Percentiles rank a stretch among this genome's conserved stretches.
phyloP scores from a whole-genome alignment of 2,329 filamentous ascomycete species.

The Fusarium papillatum region DNA sequence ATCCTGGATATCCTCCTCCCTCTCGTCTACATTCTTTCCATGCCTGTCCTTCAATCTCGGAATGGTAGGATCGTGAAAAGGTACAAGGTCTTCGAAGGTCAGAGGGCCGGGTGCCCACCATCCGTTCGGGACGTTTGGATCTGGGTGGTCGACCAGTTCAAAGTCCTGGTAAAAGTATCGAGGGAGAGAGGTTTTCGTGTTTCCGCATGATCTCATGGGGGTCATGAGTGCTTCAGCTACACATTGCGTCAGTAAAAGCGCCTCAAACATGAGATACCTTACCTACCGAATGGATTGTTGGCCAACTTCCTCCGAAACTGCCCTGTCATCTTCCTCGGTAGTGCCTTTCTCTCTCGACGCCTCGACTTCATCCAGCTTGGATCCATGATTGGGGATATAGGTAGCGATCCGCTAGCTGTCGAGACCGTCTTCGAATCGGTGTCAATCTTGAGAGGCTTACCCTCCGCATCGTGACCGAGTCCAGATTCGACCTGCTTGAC shows the following conservation, averaged over 20 bases:
- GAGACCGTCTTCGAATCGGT: slow-evolving; percentile 56
- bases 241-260: neutral
- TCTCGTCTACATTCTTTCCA: neutral
- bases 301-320: slow-evolving; percentile 70
- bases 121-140: slow-evolving; percentile 61
- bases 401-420: slow-evolving; percentile 61
- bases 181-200: slow-evolving; percentile 66
- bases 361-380: slow-evolving; percentile 57
- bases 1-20: neutral
- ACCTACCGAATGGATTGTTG: slow-evolving; percentile 74
- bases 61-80: slow-evolving; percentile 14
- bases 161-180: slow-evolving; percentile 75
- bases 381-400: slow-evolving; percentile 69
- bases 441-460: slow-evolving; percentile 52
- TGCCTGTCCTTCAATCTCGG: too few relatives aligned
- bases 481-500: slow-evolving; percentile 48
- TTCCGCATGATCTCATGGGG: slow-evolving; percentile 68
- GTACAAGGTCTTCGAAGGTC: slow-evolving; percentile 44
- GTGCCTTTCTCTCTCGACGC: slow-evolving; percentile 50
- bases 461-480: slow-evolving; percentile 47
- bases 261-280: neutral
- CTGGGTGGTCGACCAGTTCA: slow-evolving; percentile 67
- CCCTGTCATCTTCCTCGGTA: slow-evolving; percentile 47
- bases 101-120: slow-evolving; percentile 70
- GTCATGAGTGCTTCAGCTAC: slow-evolving; percentile 73